phyloP scores from a whole-genome alignment of 2,329 filamentous ascomycete species.

The Coccinonectria pachysandricola region DNA sequence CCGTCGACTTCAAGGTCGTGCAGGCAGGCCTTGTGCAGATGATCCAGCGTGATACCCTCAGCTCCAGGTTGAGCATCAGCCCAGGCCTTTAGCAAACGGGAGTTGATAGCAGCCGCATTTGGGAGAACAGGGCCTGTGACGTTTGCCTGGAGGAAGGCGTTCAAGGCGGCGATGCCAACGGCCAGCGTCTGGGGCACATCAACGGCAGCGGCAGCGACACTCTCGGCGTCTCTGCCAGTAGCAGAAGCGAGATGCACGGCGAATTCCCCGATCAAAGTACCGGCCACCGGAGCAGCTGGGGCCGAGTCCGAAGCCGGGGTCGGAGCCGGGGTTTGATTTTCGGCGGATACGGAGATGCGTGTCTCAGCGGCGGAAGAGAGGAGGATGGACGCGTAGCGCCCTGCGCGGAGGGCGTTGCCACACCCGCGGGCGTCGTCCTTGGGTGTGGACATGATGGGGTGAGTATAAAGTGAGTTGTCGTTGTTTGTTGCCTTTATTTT shows the following conservation, averaged over 20 bases:
- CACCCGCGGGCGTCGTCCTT: constrained; percentile 3
- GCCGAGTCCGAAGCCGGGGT: constrained; percentile 11
- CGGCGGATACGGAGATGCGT: constrained; percentile 4
- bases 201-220: constrained; percentile 1
- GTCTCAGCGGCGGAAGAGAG: constrained; percentile 8
- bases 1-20: constrained; percentile 68
- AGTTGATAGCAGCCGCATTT: constrained; percentile 19
- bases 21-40: constrained; percentile 50
- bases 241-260: constrained; percentile 5
- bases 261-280: constrained; percentile 14
- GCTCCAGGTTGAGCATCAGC: constrained; percentile 5
- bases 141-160: constrained; percentile 76
- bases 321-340: constrained; percentile 6
- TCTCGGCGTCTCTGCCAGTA: constrained; percentile 1
- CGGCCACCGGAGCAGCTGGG: constrained; percentile 11
- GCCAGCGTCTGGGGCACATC: constrained; percentile 12
- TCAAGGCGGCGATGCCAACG: constrained; percentile 36
- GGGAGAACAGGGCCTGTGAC: constrained; percentile 76
- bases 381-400: constrained; percentile 15
- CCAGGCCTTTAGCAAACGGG: constrained; percentile 32
- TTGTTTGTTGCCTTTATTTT: too few species aligned
- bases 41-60: constrained; percentile 18
- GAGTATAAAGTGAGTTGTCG: too few species aligned
- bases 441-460: constrained; percentile 1
- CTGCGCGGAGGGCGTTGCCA: constrained; percentile 14